Conservation (phyloP, 495 filamentous ascomycete genomes). For the Lophium mytilinum region DNA sequence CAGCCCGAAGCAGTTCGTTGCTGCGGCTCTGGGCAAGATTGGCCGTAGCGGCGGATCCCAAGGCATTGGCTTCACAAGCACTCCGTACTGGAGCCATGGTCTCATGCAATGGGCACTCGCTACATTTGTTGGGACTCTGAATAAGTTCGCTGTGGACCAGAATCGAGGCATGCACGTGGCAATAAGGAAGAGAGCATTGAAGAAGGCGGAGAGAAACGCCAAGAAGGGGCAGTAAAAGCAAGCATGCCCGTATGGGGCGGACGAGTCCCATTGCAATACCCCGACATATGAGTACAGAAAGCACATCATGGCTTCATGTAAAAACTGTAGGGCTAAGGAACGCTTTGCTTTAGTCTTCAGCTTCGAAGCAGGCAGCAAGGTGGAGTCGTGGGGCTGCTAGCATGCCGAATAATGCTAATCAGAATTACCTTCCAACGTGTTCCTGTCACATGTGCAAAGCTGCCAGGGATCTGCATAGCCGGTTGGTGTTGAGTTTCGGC, state of each 20-base stretch:
- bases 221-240: conserved; percentile 44
- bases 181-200: conserved; percentile 81
- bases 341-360: too few relatives aligned
- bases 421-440: too few relatives aligned
- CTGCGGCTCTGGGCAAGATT: conserved; percentile 68
- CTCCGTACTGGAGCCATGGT: conserved; percentile 87
- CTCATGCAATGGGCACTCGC: conserved; percentile 79
- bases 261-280: too few relatives aligned
- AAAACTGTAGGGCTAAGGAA: too few relatives aligned
- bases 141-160: conserved; percentile 49
- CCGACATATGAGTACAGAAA: too few relatives aligned
- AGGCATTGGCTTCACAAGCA: conserved; percentile 68
- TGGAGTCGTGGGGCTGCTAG: too few relatives aligned
- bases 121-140: conserved; percentile 59
- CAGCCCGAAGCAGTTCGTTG: conserved; percentile 73
- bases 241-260: not conserved
- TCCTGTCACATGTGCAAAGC: too few relatives aligned
- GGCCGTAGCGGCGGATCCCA: conserved; percentile 69
- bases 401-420: too few relatives aligned
- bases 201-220: conserved; percentile 76
- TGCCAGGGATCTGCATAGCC: too few relatives aligned
- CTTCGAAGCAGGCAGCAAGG: too few relatives aligned
- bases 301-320: too few relatives aligned
- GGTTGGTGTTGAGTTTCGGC: too few relatives aligned
- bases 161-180: conserved; percentile 77